A percentile compares a stretch with the other conserved stretches of the same genome.
Evolutionary conservation across 192 early-diverging fungal genomes (phyloP).

Genomic region (Backusella parvicylindrica): DNA sequence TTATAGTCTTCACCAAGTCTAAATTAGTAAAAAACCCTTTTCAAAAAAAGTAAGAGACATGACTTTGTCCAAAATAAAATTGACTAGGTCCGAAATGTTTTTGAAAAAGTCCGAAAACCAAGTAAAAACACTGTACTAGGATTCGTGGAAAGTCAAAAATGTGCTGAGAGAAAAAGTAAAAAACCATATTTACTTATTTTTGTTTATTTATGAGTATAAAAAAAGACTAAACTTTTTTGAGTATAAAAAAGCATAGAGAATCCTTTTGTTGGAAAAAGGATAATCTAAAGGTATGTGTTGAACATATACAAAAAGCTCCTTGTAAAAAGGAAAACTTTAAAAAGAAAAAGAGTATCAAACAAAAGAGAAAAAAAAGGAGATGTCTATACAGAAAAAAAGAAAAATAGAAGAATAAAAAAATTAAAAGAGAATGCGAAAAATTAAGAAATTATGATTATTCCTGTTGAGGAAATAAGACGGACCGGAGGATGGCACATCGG

Average conservation of each 20-base stretch:
- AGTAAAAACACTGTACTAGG: too few relatives aligned
- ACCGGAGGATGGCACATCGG: slow-evolving; percentile 44
- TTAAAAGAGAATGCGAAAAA: neutral
- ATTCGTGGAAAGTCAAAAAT: neutral
- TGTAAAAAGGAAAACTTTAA: neutral
- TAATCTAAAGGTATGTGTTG: slow-evolving; percentile 4
- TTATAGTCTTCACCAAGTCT: too few relatives aligned
- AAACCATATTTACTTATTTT: neutral
- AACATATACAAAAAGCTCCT: neutral
- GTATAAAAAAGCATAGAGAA: slow-evolving; percentile 6
- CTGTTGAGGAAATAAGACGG: slow-evolving; percentile 13
- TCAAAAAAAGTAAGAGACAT: too few relatives aligned
- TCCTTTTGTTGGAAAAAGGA: slow-evolving; percentile 1
- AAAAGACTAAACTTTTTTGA: slow-evolving; percentile 6
- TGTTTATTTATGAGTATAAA: neutral
- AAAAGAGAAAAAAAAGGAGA: neutral
- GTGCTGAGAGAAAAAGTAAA: neutral
- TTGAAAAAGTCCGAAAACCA: too few relatives aligned
- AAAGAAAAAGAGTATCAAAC: neutral
- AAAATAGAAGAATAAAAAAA: neutral
- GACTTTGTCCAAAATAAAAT: too few relatives aligned
- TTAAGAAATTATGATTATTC: neutral
- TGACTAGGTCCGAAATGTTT: too few relatives aligned
- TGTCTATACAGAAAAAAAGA: slow-evolving; percentile 11
- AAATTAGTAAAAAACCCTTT: too few relatives aligned